Evolutionary conservation across 768 basidiomycete genomes (phyloP), one percentile per base, ranked within the genome.

Genomic region (Kwoniella shandongensis): DNA sequence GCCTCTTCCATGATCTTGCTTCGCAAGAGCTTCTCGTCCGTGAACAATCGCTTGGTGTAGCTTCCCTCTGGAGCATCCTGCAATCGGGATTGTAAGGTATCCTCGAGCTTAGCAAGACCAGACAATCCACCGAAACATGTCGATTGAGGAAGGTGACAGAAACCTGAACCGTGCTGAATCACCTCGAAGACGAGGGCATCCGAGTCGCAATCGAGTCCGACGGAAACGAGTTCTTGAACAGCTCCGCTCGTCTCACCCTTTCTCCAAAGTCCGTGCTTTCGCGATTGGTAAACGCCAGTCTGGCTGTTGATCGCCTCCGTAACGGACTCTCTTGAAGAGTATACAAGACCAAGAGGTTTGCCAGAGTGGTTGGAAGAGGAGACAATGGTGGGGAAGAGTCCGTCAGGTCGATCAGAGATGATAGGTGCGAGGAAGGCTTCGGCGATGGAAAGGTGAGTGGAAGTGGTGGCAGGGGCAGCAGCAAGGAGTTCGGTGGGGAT

Each of bases 1-100:
- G 96, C 96, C 75, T 99, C 96, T 77, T 99, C 96, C 86, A 88
- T 90, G 63, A 99, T 91, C 81, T 99, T 99, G 49, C 91, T 87
- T 44, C 81, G 83, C 42, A 98, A 80, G n/a, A 99, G 81, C 44
- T 81, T 82, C 4, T 86, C 79, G 72, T 97, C 89, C 40, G 82
- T 80, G 78, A 98, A 96, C 25, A 99, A 79, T 51, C 90, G 81
- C 48, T 82, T 84, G 17, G 96, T 98, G 77, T 99, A 99, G 0
- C 89, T 92, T 4, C 91, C 92, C 64, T 86, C 86, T 0, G 92
- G 92, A 0, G 94, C 91, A 23, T 83, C 82, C 30, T 79, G 78
- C 42, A 88, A 79, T 39, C 96, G 84, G 1, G 86, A 83, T 54
- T 81, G 80, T 15, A 99, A 82, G 1, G 87, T 92, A 44, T 75